These are phyloP conservation scores for Carallia brachiata DNA, from an alignment of 345 rosid genomes.

Conservation along the genomic window DNA sequence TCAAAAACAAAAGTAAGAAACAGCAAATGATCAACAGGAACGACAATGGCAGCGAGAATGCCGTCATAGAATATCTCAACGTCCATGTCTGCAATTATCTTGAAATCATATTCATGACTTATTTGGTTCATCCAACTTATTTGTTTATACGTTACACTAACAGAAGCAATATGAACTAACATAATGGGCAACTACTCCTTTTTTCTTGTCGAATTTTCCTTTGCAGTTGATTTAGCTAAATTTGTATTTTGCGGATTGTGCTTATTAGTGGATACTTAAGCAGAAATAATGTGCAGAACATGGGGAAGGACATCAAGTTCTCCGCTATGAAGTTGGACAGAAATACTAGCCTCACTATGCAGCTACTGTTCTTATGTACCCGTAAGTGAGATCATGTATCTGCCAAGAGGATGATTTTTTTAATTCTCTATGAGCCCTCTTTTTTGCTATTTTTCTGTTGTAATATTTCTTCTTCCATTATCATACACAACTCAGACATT, in stretches of 20 bases:
- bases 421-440: background rate
- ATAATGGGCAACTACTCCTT: background rate
- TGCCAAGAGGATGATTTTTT: background rate
- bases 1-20: too few relatives aligned
- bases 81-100: conserved; percentile 73
- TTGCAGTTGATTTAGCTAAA: background rate
- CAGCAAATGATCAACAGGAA: too few relatives aligned
- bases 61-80: conserved; percentile 84
- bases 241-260: background rate
- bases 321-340: conserved; percentile 92
- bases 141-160: too few relatives aligned
- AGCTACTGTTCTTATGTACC: conserved; percentile 96
- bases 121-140: too few relatives aligned
- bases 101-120: too few relatives aligned
- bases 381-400: conserved; percentile 46
- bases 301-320: conserved; percentile 95
- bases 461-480: conserved; percentile 14
- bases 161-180: background rate
- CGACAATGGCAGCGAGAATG: too few relatives aligned
- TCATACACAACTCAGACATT: conserved; percentile 76
- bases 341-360: conserved; percentile 92
- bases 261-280: conserved; percentile 6
- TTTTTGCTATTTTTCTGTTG: background rate
- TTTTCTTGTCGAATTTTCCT: background rate
- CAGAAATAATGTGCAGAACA: conserved; percentile 51